These are phyloP conservation scores for Pythium pyrilobum DNA, from an alignment of 352 stramenopile genomes.

Conservation along the genomic window DNA sequence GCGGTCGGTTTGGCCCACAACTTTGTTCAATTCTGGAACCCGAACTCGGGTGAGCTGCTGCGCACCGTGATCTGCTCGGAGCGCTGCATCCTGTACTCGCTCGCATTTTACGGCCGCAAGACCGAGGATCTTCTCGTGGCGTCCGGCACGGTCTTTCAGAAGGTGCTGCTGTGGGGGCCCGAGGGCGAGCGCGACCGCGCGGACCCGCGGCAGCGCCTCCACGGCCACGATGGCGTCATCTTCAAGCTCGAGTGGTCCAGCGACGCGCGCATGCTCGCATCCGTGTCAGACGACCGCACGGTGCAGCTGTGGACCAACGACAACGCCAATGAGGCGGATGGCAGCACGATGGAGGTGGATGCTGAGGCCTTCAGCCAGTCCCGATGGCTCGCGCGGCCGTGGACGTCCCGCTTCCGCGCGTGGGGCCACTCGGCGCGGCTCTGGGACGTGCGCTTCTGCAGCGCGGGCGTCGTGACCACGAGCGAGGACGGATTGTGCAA, in stretches of 20 bases:
- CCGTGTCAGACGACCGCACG: constrained; percentile 82
- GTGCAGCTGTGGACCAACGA: constrained; percentile 74
- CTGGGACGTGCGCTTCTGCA: constrained; percentile 81
- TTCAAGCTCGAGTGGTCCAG: constrained; percentile 80
- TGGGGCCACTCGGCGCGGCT: constrained; percentile 82
- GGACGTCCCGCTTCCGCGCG: constrained; percentile 52
- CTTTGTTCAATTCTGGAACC: constrained; percentile 76
- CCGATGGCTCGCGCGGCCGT: constrained; percentile 17
- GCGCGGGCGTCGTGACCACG: constrained; percentile 37
- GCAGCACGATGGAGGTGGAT: constrained; percentile 11
- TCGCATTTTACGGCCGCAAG: constrained; percentile 68
- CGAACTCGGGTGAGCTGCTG: constrained; percentile 32
- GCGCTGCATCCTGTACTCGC: constrained; percentile 79
- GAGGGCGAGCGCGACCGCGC: background rate
- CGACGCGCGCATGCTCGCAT: constrained; percentile 61
- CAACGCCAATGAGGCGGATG: background rate
- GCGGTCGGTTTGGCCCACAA: constrained; percentile 83
- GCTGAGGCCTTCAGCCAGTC: background rate
- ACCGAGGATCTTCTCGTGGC: constrained; percentile 60
- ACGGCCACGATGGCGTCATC: constrained; percentile 79
- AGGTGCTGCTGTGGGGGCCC: constrained; percentile 79
- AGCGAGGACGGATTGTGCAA: constrained; percentile 81
- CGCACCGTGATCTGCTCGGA: constrained; percentile 64
- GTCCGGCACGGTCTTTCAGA: constrained; percentile 82
- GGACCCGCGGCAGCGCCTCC: constrained; percentile 50